Evolutionary conservation across 768 basidiomycete genomes (phyloP), one percentile per base, ranked within the genome.

Genomic region (Pulveroboletus sp.): DNA sequence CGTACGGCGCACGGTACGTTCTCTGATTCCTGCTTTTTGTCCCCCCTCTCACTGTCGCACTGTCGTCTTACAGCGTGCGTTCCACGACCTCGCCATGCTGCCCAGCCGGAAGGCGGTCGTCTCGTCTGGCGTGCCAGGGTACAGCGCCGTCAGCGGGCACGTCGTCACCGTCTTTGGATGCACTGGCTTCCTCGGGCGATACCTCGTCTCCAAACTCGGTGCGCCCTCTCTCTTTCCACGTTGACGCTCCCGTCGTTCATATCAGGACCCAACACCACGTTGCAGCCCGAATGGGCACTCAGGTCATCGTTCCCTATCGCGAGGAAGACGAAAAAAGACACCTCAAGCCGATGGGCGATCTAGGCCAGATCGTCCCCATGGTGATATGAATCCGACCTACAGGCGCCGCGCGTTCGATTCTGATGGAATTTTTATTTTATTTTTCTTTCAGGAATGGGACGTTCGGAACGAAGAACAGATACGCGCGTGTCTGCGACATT

Each of bases 81-180:
- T 86, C 67, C 85, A 88, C 65, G 89, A 90, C 74, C 67, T 89
- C 34, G 72, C 78, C 52, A 78, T 78, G 13, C 72, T 85, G 34
- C 82, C 85, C 40, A 65, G 63, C 30, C 64, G 65, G 49, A 84
- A 84, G 59, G 84, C 90, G 32, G 73, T 90, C 56, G 75, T 94
- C 60, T 79, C 83, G 6, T 74, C 81, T 56, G 94, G 93, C 17
- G 79, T 83, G 45, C 83, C 85, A 45, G 93, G 86, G 53, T 89
- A 92, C 63, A 89, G 88, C 62, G 86, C 91, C 4, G 85, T 86
- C 51, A 85, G 86, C 35, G 96, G 95, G 3, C 93, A 94, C 71
- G 81, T 86, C 31, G 95, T 87, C 35, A 99, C 96, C 14, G 94
- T 98, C 43, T 98, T 99, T 76, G 96, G 96, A 20, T 89, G 86